A percentile compares a stretch with the other conserved stretches of the same genome.
phyloP scores from a whole-genome alignment of 2,329 filamentous ascomycete species.

The Fusarium nurragi region DNA sequence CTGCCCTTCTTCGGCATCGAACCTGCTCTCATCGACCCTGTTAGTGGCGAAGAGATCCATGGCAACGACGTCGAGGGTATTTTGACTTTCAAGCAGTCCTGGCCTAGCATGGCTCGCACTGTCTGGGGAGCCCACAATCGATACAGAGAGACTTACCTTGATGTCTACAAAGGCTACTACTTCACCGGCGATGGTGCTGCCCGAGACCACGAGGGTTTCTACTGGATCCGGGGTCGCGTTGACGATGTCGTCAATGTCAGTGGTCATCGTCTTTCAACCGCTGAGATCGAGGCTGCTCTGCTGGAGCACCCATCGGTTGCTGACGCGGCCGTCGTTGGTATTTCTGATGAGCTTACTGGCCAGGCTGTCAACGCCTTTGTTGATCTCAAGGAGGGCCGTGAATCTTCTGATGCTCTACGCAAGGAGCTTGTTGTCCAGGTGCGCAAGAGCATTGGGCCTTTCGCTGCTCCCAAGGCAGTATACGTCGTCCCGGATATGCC shows the following conservation, averaged over 20 bases:
- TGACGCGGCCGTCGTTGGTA: conserved; percentile 94
- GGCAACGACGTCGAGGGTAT: conserved; percentile 98
- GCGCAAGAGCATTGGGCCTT: conserved; percentile 95
- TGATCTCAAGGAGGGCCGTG: conserved; percentile 84
- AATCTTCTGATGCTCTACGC: conserved; percentile 79
- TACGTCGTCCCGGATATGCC: conserved; percentile 92
- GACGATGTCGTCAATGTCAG: conserved; percentile 99
- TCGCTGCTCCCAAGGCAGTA: conserved; percentile 94
- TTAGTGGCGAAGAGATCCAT: conserved; percentile 90
- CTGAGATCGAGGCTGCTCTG: conserved; percentile 96
- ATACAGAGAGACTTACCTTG: conserved; percentile 98
- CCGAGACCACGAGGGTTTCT: conserved; percentile 97
- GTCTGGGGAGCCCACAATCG: conserved; percentile 98
- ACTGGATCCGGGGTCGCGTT: conserved; percentile 98
- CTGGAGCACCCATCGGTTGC: conserved; percentile 91
- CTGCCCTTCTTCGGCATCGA: conserved; percentile 99
- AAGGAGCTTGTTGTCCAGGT: conserved; percentile 96
- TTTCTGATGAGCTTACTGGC: conserved; percentile 91
- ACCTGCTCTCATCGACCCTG: conserved; percentile 95
- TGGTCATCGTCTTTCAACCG: conserved; percentile 94
- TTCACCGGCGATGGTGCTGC: conserved; percentile 95
- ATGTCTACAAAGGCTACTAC: conserved; percentile 98
- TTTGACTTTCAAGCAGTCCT: conserved; percentile 94
- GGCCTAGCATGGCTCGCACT: conserved; percentile 98
- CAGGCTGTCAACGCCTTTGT: conserved; percentile 99